phyloP scores from a whole-genome alignment of 2,329 filamentous ascomycete genomes.

The Penicillium palitans region DNA sequence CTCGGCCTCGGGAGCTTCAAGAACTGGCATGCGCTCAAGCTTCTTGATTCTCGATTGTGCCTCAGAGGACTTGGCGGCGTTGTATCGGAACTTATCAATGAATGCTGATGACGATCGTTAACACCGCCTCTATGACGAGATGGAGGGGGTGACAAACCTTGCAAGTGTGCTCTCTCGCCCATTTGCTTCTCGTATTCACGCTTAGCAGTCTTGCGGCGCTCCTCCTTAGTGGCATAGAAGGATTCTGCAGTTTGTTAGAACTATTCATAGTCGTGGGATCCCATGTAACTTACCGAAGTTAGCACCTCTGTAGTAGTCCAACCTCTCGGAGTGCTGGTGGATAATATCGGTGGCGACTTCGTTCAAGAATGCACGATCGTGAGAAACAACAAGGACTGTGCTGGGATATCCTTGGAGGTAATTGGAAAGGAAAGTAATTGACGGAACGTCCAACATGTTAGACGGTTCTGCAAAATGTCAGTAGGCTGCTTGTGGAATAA shows the following conservation, averaged over 20 bases:
- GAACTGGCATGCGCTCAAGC: conserved; percentile 90
- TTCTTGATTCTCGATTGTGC: conserved; percentile 99
- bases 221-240: conserved; percentile 96
- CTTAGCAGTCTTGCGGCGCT: conserved; percentile 93
- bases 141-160: conserved; percentile 49
- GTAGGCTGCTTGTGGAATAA: conserved; percentile 4
- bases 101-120: conserved; percentile 58
- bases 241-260: conserved; percentile 57
- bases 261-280: not conserved
- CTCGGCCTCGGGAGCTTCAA: conserved; percentile 86
- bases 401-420: conserved; percentile 94
- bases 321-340: conserved; percentile 92
- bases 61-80: conserved; percentile 96
- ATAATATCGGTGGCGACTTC: conserved; percentile 99
- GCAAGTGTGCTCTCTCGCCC: conserved; percentile 86
- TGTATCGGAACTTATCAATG: conserved; percentile 99
- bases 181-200: conserved; percentile 99
- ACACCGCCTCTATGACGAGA: not conserved
- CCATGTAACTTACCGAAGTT: conserved; percentile 65
- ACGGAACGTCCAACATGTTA: conserved; percentile 99
- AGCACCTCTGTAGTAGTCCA: conserved; percentile 97
- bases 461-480: conserved; percentile 70
- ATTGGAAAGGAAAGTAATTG: conserved; percentile 94
- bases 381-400: conserved; percentile 92
- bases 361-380: conserved; percentile 98